phyloP scores from a whole-genome alignment of 495 filamentous ascomycete species.

The Tuber borchii region DNA sequence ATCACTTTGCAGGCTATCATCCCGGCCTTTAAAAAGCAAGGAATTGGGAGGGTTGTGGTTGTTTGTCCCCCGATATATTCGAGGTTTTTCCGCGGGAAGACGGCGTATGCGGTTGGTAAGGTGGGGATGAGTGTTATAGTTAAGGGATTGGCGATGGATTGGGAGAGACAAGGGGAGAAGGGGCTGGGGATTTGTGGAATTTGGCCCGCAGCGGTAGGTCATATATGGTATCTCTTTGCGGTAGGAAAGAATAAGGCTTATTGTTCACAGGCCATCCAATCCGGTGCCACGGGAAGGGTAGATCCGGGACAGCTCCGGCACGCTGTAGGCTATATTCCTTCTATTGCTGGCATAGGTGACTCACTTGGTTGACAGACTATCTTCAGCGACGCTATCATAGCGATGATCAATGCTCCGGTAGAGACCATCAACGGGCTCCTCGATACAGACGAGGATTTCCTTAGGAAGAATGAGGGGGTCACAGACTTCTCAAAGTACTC shows the following conservation, averaged over 20 bases:
- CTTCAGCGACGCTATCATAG: constrained; percentile 73
- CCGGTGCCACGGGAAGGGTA: constrained; percentile 12
- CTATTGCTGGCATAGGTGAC: background rate
- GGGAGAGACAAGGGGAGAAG: constrained; percentile 56
- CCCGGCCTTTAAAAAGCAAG: constrained; percentile 47
- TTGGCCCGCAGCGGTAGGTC: constrained; percentile 68
- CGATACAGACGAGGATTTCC: constrained; percentile 75
- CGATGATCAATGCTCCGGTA: constrained; percentile 60
- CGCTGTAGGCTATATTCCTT: constrained; percentile 4
- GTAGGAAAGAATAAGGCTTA: background rate
- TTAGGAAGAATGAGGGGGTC: constrained; percentile 57
- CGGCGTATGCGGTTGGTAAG: constrained; percentile 81
- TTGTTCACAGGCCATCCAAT: constrained; percentile 1
- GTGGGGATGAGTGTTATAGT: constrained; percentile 76
- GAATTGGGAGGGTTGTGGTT: constrained; percentile 63
- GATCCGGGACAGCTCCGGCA: constrained; percentile 13
- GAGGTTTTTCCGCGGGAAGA: constrained; percentile 79
- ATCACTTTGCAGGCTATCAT: constrained; percentile 60
- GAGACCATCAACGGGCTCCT: constrained; percentile 62
- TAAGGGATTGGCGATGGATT: constrained; percentile 79
- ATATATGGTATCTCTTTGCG: background rate
- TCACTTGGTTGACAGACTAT: constrained; percentile 47
- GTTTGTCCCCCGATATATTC: constrained; percentile 81
- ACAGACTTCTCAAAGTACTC: constrained; percentile 69
- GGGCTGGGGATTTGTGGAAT: constrained; percentile 75